Percentiles rank a stretch among this genome's conserved stretches.
phyloP scores from a whole-genome alignment of 2,329 filamentous ascomycete species.

The Botryotinia narcissicola region DNA sequence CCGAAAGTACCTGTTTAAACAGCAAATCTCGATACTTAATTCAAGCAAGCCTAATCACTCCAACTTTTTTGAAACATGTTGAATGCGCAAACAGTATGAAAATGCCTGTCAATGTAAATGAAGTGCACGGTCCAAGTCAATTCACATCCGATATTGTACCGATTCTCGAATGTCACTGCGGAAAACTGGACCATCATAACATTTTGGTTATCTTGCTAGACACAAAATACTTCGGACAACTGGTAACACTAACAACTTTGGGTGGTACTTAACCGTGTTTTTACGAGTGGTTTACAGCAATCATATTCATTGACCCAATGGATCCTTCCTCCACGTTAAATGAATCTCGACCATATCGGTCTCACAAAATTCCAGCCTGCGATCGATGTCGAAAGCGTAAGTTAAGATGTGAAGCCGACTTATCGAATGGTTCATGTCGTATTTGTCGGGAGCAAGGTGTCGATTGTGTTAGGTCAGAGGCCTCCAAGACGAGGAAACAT shows the following conservation, averaged over 20 bases:
- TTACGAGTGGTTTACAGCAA: neutral
- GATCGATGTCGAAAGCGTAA: conserved; percentile 12
- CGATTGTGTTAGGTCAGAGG: neutral
- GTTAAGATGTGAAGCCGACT: conserved; percentile 5
- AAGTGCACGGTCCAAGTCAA: neutral
- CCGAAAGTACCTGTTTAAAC: neutral
- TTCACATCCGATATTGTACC: neutral
- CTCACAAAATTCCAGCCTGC: conserved; percentile 2
- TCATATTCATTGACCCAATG: neutral
- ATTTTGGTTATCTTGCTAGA: neutral
- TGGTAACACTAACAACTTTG: neutral
- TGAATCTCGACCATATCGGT: neutral
- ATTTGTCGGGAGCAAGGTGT: neutral
- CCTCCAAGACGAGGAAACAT: neutral
- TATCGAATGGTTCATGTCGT: neutral
- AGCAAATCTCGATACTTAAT: neutral
- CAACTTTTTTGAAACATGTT: neutral
- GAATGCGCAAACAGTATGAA: neutral
- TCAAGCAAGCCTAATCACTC: neutral
- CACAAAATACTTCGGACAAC: neutral
- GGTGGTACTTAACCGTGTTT: neutral
- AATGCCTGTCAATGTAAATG: neutral
- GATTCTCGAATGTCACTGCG: neutral
- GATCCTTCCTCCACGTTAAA: neutral
- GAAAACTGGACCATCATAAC: neutral